Base-by-base conservation (phyloP, 2,329 filamentous ascomycete genomes). In the Sphaerulina vaccinii region DNA sequence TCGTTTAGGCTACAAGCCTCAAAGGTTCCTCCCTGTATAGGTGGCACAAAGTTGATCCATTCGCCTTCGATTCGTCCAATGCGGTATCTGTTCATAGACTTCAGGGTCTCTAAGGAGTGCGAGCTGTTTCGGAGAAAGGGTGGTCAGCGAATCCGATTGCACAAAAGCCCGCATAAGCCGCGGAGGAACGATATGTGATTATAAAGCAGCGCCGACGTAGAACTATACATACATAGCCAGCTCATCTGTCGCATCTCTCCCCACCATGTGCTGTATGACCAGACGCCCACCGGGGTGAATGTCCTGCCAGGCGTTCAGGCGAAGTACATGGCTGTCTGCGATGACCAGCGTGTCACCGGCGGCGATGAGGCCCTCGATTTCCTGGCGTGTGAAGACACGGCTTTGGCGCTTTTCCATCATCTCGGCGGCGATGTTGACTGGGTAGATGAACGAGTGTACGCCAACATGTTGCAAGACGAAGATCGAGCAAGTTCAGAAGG, bases 11-110 rank as follows among this genome's bases (percentile, higher is more conserved):
- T 18, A 19, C 47, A 43, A 35, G 35, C 48, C 19, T 84, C 80
- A 69, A 90, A 95, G 54, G 79, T 78, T 43, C 91, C 91, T 51
- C 90, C 91, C 70, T 96, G 91, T 49, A 96, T 91, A 0, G 92
- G 91, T 4, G 92, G 90, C 2, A 87, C 65, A 67, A 96, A 93
- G 70, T 96, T 96, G 57, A 76, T 75, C 91, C 91, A 97, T 52
- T 75, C 76, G 24, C 88, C 88, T 66, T 92, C 79, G 51, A 95
- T 82, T 56, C 79, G 80, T 37, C 92, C 91, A 62, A 96, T 88
- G 56, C 88, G 83, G 68, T 90, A 96, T 56, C 81, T 81, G 53
- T 81, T 71, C 88, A 96, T 95, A 62, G 36, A 29, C 42, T 73
- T 71, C 23, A 83, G 66, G 11, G 80, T 80, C 48, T 72, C 68